These are phyloP conservation scores for Penicillium paxilli DNA, from an alignment of 495 filamentous ascomycete genomes.

Conservation along the genomic window DNA sequence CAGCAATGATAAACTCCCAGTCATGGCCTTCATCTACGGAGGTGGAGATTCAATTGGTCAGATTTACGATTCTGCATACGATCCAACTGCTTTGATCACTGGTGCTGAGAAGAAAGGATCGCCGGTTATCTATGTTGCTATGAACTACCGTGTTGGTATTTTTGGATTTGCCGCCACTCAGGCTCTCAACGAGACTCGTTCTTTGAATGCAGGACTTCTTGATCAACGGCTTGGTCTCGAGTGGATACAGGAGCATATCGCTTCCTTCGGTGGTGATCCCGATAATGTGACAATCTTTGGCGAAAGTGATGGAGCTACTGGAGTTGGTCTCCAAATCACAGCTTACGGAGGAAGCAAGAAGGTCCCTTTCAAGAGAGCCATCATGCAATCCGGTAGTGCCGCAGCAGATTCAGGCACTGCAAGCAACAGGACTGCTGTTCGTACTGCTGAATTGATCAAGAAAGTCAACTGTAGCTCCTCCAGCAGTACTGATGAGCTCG, in stretches of 20 bases:
- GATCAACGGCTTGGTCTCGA: constrained; percentile 13
- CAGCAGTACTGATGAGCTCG: constrained; percentile 5
- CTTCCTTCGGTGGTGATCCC: constrained; percentile 16
- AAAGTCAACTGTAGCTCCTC: constrained; percentile 10
- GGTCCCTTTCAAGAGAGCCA: constrained; percentile 9
- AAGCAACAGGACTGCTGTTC: neutral
- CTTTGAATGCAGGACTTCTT: constrained; percentile 11
- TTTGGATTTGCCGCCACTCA: constrained; percentile 16
- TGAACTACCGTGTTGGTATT: constrained; percentile 16
- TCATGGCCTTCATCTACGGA: constrained; percentile 18
- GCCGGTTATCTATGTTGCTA: constrained; percentile 13
- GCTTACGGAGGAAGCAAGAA: constrained; percentile 7
- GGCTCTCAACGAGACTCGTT: constrained; percentile 4
- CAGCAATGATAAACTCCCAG: constrained; percentile 7
- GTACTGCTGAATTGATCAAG: constrained; percentile 7
- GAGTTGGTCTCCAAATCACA: constrained; percentile 13
- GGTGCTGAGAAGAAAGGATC: constrained; percentile 5
- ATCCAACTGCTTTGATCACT: constrained; percentile 6
- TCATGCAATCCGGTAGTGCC: constrained; percentile 14
- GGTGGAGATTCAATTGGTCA: constrained; percentile 15
- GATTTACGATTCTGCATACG: constrained; percentile 14
- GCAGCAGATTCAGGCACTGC: constrained; percentile 5
- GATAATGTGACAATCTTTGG: constrained; percentile 19
- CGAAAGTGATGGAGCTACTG: constrained; percentile 12
- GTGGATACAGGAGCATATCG: constrained; percentile 14